Evolutionary conservation across 78 protist genomes (phyloP), one percentile per base, ranked within the genome.

Genomic region (Dictyostelium discoideum): DNA sequence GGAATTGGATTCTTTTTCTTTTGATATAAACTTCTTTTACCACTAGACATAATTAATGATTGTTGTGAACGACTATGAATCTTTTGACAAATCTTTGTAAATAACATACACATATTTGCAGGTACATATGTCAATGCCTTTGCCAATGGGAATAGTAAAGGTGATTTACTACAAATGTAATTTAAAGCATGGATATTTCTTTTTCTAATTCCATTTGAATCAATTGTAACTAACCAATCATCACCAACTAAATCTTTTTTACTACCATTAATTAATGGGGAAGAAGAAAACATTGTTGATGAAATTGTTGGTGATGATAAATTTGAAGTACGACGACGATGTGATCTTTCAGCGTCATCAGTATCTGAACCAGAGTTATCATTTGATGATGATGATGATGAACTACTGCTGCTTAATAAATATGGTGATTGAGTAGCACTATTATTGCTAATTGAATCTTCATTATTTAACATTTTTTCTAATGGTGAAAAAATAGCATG

Each of bases 201-300:
- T 24, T 84, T 83, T 60, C 85, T 83, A 16, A 80, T 48, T 2
- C 94, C 94, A 48, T 89, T 65, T 20, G 77, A 6, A 69, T 89
- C 94, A 18, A 89, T 80, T 13, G 87, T 44, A 29, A 89, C 85
- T 16, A 89, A 89, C 94, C 94, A 89, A 48, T 89, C 94, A 63
- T 89, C 87, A 42, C 85, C 85, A 50, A 79, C 46, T 9, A 86
- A 29, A 44, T 44, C 84, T 44, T 79, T 44, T 65, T 65, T 84
- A 22, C 42, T 42, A 54, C 1, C 11, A 9, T 13, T 78, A 14
- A 1, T 39, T 18, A 39, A 9, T 57, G 22, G 46, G 37, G 37
- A 32, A 32, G 37, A 32, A 32, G 82, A 77, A 26, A 69, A 24
- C 32, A 69, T 24, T 69, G 77, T 77, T 32, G 26, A 24, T 24